Percentiles rank a stretch among this genome's conserved stretches.
Conservation (phyloP, 352 stramenopile genomes). For the Pythium rhizo-oryzae region DNA sequence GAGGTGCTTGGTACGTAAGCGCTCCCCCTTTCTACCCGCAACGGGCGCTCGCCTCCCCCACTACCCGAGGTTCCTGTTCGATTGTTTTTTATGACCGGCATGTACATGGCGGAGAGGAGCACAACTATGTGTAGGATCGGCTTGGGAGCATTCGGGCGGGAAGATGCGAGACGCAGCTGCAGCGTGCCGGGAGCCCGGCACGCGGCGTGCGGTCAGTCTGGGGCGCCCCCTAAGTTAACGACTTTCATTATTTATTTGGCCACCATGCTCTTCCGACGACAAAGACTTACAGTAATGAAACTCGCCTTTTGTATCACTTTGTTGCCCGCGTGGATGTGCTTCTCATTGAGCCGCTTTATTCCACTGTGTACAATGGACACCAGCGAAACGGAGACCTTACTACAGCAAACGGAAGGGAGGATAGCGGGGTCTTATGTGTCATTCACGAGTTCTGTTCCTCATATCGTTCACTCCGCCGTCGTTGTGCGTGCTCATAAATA, state of each 20-base stretch:
- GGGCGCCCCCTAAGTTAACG: conserved; percentile 9
- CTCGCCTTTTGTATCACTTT: too few species aligned
- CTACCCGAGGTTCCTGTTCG: too few species aligned
- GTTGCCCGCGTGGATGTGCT: too few species aligned
- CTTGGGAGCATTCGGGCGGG: too few species aligned
- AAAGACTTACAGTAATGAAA: too few species aligned
- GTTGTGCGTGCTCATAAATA: conserved; percentile 52
- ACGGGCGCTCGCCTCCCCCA: too few species aligned
- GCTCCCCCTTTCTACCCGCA: too few species aligned
- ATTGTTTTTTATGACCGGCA: neutral
- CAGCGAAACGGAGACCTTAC: neutral
- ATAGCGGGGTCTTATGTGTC: too few species aligned
- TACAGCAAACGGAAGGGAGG: neutral
- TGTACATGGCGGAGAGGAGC: neutral
- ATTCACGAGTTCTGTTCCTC: neutral
- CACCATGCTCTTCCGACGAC: neutral
- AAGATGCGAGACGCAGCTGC: neutral
- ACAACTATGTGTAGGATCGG: neutral
- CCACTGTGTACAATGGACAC: too few species aligned
- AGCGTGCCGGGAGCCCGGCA: neutral
- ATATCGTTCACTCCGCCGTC: conserved; percentile 1
- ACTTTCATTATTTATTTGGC: conserved; percentile 25
- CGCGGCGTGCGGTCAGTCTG: neutral
- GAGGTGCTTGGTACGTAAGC: conserved; percentile 56
- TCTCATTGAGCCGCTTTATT: too few species aligned